Percentiles rank a stretch among this genome's conserved stretches.
phyloP scores from a whole-genome alignment of 129 eudicot genomes.

The Saposhnikovia divaricata region DNA sequence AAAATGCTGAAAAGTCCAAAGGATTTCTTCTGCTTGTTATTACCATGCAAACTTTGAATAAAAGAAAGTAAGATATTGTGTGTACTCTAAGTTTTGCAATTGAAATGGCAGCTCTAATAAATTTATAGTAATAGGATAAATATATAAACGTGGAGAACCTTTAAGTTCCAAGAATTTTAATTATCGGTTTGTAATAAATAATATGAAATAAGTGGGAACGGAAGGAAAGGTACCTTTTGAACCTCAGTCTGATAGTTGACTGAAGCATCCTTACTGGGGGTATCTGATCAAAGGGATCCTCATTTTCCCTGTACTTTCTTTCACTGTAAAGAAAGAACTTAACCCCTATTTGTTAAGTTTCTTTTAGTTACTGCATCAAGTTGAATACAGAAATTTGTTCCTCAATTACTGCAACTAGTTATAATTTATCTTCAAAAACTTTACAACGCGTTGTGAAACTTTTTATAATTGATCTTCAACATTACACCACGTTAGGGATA shows the following conservation, averaged over 20 bases:
- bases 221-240: background rate
- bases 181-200: background rate
- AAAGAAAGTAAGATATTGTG: background rate
- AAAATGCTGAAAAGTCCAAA: constrained; percentile 19
- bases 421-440: background rate
- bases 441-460: background rate
- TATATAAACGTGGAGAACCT: background rate
- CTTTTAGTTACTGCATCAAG: background rate
- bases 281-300: background rate
- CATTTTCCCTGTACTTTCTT: constrained; percentile 1
- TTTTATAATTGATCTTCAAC: background rate
- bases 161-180: background rate
- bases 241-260: background rate
- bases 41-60: constrained; percentile 6
- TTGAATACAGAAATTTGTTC: background rate
- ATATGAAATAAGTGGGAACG: background rate
- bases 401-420: background rate
- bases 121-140: constrained; percentile 19
- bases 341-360: background rate
- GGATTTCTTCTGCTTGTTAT: constrained; percentile 25
- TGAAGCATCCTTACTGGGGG: constrained; percentile 5
- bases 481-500: background rate
- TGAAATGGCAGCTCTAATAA: background rate
- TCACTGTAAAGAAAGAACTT: background rate
- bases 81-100: background rate